Evolutionary conservation across 2,329 filamentous ascomycete species (phyloP).

Genomic region (Alternaria consortialis): DNA sequence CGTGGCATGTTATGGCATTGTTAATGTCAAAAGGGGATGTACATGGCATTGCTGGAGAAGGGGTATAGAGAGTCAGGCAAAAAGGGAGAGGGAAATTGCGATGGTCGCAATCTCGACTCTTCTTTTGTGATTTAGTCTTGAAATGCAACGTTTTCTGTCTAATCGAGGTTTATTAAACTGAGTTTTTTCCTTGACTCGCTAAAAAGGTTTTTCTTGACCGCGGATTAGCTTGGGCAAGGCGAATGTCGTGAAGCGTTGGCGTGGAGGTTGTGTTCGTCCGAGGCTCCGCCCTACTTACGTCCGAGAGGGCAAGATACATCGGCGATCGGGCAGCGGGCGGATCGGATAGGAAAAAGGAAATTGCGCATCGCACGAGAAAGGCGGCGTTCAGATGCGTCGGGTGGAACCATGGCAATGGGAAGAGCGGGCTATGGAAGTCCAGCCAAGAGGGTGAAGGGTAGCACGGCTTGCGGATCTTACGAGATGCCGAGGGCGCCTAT

Average conservation of each 20-base stretch:
- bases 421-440: not conserved
- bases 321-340: not conserved
- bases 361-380: constrained; percentile 15
- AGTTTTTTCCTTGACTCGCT: constrained; percentile 8
- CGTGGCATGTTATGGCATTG: not conserved
- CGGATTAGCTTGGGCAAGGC: not conserved
- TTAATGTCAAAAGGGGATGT: constrained; percentile 2
- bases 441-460: constrained; percentile 4
- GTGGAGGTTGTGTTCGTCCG: constrained; percentile 20
- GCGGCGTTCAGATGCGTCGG: not conserved
- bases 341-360: constrained; percentile 26
- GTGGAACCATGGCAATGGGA: constrained; percentile 1
- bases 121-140: not conserved
- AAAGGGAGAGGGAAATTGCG: constrained; percentile 14
- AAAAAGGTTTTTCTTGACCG: not conserved
- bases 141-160: constrained; percentile 5
- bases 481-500: constrained; percentile 35
- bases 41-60: constrained; percentile 10
- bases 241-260: constrained; percentile 6
- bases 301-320: constrained; percentile 14
- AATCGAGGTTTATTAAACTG: not conserved
- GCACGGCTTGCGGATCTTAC: constrained; percentile 28
- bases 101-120: constrained; percentile 10
- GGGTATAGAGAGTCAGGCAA: constrained; percentile 2
- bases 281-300: constrained; percentile 3